A percentile compares a stretch with the other conserved stretches of the same genome.
Evolutionary conservation across 2,329 filamentous ascomycete species (phyloP).

Genomic region (Pseudogymnoascus sp.): DNA sequence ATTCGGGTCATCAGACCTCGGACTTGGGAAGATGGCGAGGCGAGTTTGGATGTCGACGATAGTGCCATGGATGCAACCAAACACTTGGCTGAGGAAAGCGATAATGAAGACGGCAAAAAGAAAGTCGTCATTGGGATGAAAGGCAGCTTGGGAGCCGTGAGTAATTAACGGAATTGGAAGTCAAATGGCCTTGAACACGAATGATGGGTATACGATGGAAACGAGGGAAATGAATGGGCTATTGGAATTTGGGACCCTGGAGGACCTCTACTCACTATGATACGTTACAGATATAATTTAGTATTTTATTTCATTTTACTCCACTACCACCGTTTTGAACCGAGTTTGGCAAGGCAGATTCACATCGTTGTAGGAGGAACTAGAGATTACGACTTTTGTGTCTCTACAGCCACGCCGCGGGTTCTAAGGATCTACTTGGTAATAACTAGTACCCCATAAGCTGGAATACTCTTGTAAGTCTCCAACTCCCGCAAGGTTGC

Average conservation of each 20-base stretch:
- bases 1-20: slow-evolving; percentile 23
- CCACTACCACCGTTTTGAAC: neutral
- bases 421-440: slow-evolving; percentile 15
- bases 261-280: neutral
- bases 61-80: slow-evolving; percentile 40
- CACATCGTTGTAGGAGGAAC: neutral
- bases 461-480: slow-evolving; percentile 21
- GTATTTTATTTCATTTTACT: neutral
- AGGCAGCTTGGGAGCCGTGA: neutral
- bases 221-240: neutral
- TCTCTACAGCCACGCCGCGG: neutral
- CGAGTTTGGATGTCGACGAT: slow-evolving; percentile 40
- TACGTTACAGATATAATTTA: neutral
- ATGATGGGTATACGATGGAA: neutral
- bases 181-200: neutral
- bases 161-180: neutral
- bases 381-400: neutral
- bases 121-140: neutral
- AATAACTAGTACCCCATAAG: slow-evolving; percentile 24
- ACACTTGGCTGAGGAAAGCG: slow-evolving; percentile 13
- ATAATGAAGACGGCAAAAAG: neutral
- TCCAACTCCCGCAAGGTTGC: slow-evolving; percentile 23
- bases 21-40: slow-evolving; percentile 19
- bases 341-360: neutral
- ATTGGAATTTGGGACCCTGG: neutral